Evolutionary conservation across 345 rosid genomes (phyloP), one percentile per base, ranked within the genome.

Genomic region (Turritis glabra): DNA sequence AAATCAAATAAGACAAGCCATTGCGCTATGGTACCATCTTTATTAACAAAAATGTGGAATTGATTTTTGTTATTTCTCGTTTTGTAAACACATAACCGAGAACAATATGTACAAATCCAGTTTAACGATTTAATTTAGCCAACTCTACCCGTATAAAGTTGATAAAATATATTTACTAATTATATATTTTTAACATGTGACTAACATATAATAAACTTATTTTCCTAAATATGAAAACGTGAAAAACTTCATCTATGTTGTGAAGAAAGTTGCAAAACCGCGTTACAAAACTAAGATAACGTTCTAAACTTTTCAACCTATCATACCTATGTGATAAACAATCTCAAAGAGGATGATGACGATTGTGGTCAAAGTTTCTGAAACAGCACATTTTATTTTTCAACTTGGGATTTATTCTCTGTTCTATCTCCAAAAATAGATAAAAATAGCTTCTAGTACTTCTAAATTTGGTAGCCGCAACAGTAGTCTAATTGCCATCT

Each of bases 401-500:
- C 59, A 44, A 13, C 17, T 51, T 73, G 70, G 47, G 26, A 41
- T 22, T 41, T 63, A 10, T 47, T 53, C 13, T 64, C 71, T 73
- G 44, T 43, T 15, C 12, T 22, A 17, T 54, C 19, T 7, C 64
- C 47, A 54, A 54, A 72, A 9, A 62, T 62, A 62, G 62, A 40
- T 8, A 22, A 51, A 41, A 53, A 43, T 41, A 63, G 26, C 26
- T 63, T 64, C 19, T 32, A 43, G 35, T 43, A 73, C 26, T 41
- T 64, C 77, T 54, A 73, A 73, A 63, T 73, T 30, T 73, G 17
- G 70, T 33, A 64, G 27, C 27, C 26, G 15, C 3, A 30, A 43
- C 27, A 21, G 64, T 54, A 73, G 46, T 73, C 64, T 64, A 54
- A 25, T 64, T 41, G 19, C 33, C 70, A 53, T 22, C 1, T 7